Evolutionary conservation across 441 rosid genomes (phyloP), one percentile per base, ranked within the genome.

Genomic region (Gossypium davidsonii): DNA sequence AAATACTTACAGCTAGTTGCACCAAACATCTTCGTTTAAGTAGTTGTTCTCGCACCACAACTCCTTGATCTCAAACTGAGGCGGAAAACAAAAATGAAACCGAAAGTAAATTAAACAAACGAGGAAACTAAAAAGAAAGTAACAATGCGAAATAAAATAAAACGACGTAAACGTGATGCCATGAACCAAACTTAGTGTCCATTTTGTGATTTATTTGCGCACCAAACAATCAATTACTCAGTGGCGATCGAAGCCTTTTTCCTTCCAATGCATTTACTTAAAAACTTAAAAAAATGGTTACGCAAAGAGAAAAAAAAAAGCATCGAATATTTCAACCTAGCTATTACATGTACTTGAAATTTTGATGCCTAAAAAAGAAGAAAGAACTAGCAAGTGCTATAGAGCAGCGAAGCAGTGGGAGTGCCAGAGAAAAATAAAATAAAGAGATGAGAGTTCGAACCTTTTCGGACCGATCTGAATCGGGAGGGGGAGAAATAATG

Each of bases 21-120:
- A 63, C 91, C 90, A 20, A 90, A 91, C 97, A 91, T 88, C 79
- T 70, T 89, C 18, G 67, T 77, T 59, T 76, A 49, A 23, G 49
- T 37, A 48, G 62, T 37, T 78, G 60, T 55, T 49, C 14, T 44
- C 9, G 70, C 76, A 68, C 78, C 26, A 23, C 14, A 59, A 59
- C 23, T 20, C 67, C 53, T 72, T 67, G 73, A 62, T 64, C 71
- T 57, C 49, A 70, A 79, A 58, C 78, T 75, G 73, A 8, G n/a
- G 53, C 74, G 17, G 49, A 14, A 26, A 74, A 75, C n/a, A 4
- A 49, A 75, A 73, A 37, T 0, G 28, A 67, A 79, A 31, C 46
- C 51, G 0, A 25, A 76, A 42, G 21, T 39, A 39, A 1, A 44
- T 31, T 2, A 62, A 74, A 25, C 20, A 70, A 21, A 23, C 42